Evolutionary conservation across 345 rosid species (phyloP), one percentile per base, ranked within the genome.

Genomic region (Syzygium oleosum): DNA sequence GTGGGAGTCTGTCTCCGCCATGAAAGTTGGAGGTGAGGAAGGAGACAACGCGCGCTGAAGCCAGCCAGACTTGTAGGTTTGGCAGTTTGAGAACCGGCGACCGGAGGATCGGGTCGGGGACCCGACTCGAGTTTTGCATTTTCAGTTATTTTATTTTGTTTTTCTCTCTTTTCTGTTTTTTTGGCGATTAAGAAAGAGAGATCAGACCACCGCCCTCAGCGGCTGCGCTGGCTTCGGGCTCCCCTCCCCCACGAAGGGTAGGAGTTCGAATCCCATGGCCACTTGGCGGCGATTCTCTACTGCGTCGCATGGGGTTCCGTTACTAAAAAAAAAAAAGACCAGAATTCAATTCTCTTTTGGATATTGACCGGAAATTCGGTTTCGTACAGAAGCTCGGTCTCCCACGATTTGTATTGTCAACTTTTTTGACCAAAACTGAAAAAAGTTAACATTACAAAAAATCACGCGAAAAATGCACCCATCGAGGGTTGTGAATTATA

Each of bases 1-100:
- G 89, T 63, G 86, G 91, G 21, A 43, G 52, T 59, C 54, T 68
- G 86, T 88, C 34, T n/a, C 87, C 78, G 59, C 91, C 91, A 90
- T 61, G 87, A 73, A 85, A 85, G 29, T 29, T 53, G n/a, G 25
- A 51, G 21, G 59, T 53, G 56, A 16, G 78, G 38, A 4, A 16
- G 65, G 65, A 25, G 38, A 61, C 73, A 5, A 8, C 59, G 59
- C 59, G 4, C 59, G 4, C 59, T 7, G 27, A 22, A 43, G 46
- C 46, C 7, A 1, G 27, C 27, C 49, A 34, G 83, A 73, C 12
- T 2, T 10, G 83, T 19, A 19, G 83, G 83, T 73, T 38, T 19
- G 83, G 38, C 49, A 9, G 83, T 73, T 73, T 19, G 46, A 41
- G 49, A 73, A 73, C 25, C 25, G 79, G 79, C 38, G 23, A 34